phyloP scores from a whole-genome alignment of 306 rosid species.

The Crataegus laevigata region DNA sequence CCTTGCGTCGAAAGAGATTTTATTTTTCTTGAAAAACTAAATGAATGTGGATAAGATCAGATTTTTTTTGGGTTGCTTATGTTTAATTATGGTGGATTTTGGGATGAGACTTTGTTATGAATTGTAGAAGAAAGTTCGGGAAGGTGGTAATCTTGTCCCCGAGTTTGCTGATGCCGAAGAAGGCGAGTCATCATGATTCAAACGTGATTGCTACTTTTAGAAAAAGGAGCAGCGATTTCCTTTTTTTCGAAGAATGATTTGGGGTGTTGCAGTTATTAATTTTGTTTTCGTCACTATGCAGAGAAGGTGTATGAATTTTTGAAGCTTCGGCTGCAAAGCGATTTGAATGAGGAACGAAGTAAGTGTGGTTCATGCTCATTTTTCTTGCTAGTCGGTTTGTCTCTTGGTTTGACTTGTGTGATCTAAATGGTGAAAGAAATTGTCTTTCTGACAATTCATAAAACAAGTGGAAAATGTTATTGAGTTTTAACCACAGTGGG shows the following conservation, averaged over 20 bases:
- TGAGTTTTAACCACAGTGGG: background rate
- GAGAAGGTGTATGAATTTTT: slow-evolving; percentile 59
- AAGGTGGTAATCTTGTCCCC: slow-evolving; percentile 58
- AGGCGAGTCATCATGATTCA: slow-evolving; percentile 35
- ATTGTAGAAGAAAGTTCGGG: slow-evolving; percentile 40
- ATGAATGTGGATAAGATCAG: background rate
- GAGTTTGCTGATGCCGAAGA: slow-evolving; percentile 84
- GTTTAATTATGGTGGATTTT: slow-evolving; percentile 2
- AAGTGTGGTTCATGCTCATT: slow-evolving; percentile 28
- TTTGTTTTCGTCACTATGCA: slow-evolving; percentile 31
- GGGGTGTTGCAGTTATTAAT: slow-evolving; percentile 4
- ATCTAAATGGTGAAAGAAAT: background rate
- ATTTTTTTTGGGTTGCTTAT: background rate
- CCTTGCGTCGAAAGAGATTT: background rate
- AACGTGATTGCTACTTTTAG: background rate
- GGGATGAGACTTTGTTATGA: slow-evolving; percentile 14
- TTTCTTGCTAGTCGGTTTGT: background rate
- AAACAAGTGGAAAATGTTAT: background rate
- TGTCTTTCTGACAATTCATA: background rate
- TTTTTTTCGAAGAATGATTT: background rate
- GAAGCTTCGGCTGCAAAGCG: slow-evolving; percentile 67
- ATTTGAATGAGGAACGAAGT: slow-evolving; percentile 44
- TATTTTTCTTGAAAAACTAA: background rate
- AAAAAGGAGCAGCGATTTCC: background rate
- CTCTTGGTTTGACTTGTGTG: background rate